These are phyloP conservation scores for Fusarium nematophilum DNA, from an alignment of 2,329 filamentous ascomycete species.

Conservation along the genomic window DNA sequence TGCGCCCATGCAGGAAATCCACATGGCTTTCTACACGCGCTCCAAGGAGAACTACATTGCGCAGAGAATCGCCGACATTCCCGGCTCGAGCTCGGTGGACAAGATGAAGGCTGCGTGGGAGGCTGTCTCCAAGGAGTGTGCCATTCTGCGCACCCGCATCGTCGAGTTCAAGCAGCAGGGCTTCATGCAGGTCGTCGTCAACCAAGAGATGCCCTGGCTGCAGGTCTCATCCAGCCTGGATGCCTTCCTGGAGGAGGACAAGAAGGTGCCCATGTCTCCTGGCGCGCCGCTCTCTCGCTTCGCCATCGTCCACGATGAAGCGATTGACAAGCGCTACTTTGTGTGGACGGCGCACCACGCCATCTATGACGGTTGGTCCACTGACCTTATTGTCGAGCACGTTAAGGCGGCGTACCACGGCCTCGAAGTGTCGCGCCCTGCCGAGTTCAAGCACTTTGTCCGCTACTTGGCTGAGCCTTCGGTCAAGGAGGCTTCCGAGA, in stretches of 20 bases:
- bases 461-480: conserved; percentile 35
- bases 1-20: conserved; percentile 63
- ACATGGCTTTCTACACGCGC: conserved; percentile 63
- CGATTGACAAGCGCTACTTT: conserved; percentile 46
- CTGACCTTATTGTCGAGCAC: conserved; percentile 40
- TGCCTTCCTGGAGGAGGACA: conserved; percentile 54
- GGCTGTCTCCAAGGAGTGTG: conserved; percentile 48
- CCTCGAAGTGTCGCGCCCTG: conserved; percentile 26
- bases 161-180: conserved; percentile 55
- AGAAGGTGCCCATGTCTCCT: conserved; percentile 53
- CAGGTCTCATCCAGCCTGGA: conserved; percentile 47
- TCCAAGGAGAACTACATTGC: conserved; percentile 62
- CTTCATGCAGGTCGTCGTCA: conserved; percentile 58
- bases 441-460: conserved; percentile 44
- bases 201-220: conserved; percentile 51
- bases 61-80: conserved; percentile 57
- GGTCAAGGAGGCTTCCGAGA: conserved; percentile 27
- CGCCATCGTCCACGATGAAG: conserved; percentile 45
- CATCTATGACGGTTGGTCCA: conserved; percentile 48
- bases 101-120: conserved; percentile 56
- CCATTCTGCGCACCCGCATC: conserved; percentile 60
- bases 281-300: conserved; percentile 58
- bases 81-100: conserved; percentile 46
- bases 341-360: conserved; percentile 49
- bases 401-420: conserved; percentile 37